Evolutionary conservation across 139 green algal genomes (phyloP).

Genomic region (Zygnema circumcarinatum): DNA sequence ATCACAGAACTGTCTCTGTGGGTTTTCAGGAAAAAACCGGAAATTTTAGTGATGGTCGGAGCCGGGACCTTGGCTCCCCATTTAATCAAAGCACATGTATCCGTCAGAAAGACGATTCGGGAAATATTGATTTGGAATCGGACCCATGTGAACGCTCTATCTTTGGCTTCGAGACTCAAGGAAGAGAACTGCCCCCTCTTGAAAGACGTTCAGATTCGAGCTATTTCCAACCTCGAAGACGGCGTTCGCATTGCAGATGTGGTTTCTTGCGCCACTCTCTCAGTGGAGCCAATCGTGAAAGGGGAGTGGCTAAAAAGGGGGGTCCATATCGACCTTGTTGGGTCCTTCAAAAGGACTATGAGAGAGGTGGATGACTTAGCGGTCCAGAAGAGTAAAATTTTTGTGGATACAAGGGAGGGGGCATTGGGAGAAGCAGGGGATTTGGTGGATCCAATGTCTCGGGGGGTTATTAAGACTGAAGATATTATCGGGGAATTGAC

Average conservation of each 20-base stretch:
- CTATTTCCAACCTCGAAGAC: constrained; percentile 5
- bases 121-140: constrained; percentile 8
- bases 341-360: constrained; percentile 12
- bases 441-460: constrained; percentile 5
- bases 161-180: neutral
- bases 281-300: neutral
- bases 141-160: neutral
- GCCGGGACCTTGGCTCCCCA: constrained; percentile 17
- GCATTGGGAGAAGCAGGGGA: constrained; percentile 12
- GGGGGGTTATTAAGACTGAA: neutral
- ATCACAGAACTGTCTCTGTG: too few relatives aligned
- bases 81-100: constrained; percentile 18
- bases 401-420: constrained; percentile 27
- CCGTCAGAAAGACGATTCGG: neutral
- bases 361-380: constrained; percentile 13
- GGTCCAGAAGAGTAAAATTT: neutral
- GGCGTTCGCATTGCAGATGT: neutral
- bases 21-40: neutral
- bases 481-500: constrained; percentile 20
- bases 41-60: constrained; percentile 20
- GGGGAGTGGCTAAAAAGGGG: constrained; percentile 13
- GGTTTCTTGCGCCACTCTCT: constrained; percentile 11
- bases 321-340: constrained; percentile 17
- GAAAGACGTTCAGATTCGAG: neutral
- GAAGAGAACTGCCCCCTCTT: neutral